phyloP scores from a whole-genome alignment of 345 rosid species.

The Populus davidiana region DNA sequence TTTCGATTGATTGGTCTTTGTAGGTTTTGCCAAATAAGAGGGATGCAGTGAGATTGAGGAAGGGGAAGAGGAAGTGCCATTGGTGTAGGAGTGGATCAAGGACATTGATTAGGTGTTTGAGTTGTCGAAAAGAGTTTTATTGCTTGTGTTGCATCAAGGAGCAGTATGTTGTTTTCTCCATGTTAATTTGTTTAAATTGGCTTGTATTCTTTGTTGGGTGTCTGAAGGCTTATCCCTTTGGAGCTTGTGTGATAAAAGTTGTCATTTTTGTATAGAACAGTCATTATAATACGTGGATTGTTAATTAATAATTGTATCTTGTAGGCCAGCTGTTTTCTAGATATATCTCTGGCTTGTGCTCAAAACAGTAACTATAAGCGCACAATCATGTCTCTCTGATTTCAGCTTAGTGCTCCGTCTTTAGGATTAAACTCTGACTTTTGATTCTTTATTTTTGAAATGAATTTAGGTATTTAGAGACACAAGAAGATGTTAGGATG shows the following conservation, averaged over 20 bases:
- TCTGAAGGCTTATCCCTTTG: not conserved
- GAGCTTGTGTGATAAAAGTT: not conserved
- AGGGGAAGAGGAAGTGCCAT: conserved; percentile 75
- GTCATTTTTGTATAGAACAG: too few relatives aligned
- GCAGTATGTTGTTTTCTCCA: conserved; percentile 38
- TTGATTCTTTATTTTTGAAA: conserved; percentile 13
- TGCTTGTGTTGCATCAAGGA: conserved; percentile 70
- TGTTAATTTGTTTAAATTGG: not conserved
- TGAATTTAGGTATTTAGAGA: conserved; percentile 53
- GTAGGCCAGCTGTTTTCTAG: not conserved
- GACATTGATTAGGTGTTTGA: conserved; percentile 62
- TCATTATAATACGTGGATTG: not conserved
- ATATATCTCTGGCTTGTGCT: not conserved
- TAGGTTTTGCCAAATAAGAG: conserved; percentile 63
- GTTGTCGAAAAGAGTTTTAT: conserved; percentile 62
- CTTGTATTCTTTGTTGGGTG: not conserved
- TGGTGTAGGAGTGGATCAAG: conserved; percentile 64
- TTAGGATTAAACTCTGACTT: conserved; percentile 2
- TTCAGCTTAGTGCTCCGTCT: not conserved
- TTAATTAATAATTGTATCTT: not conserved
- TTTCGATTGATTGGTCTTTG: not conserved
- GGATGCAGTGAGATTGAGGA: conserved; percentile 46
- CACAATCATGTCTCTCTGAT: not conserved
- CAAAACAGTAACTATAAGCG: not conserved
- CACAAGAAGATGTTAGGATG: conserved; percentile 70